Percentiles rank a stretch among this genome's conserved stretches.
Evolutionary conservation across 2,329 filamentous ascomycete genomes (phyloP).

Genomic region (Microcyclosporella mali): DNA sequence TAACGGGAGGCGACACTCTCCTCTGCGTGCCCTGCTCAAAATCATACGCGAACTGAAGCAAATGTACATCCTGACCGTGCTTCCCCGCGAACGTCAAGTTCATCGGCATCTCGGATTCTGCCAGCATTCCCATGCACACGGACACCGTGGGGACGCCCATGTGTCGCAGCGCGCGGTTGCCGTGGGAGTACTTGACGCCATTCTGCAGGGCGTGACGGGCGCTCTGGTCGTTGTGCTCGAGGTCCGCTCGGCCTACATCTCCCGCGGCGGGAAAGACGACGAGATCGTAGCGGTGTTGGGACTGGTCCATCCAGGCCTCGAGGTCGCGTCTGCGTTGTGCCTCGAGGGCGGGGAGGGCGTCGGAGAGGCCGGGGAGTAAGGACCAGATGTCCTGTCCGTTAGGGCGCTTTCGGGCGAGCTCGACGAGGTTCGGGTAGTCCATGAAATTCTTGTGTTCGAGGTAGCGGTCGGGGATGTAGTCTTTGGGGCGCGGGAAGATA

Average conservation of each 20-base stretch:
- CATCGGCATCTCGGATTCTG: constrained; percentile 45
- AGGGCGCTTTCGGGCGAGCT: constrained; percentile 23
- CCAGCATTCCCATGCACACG: constrained; percentile 49
- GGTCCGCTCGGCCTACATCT: constrained; percentile 46
- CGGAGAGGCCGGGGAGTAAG: constrained; percentile 36
- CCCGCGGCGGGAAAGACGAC: constrained; percentile 48
- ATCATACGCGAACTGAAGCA: constrained; percentile 26
- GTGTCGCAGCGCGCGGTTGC: constrained; percentile 49
- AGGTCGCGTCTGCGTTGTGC: constrained; percentile 44
- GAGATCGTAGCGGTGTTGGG: constrained; percentile 35
- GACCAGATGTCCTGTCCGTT: constrained; percentile 35
- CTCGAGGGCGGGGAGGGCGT: constrained; percentile 44
- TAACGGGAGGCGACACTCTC: constrained; percentile 22
- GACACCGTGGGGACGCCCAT: constrained; percentile 51
- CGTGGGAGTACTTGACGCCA: constrained; percentile 50
- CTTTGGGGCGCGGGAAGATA: constrained; percentile 34
- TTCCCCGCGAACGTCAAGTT: constrained; percentile 49
- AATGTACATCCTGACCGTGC: constrained; percentile 41
- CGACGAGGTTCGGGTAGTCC: constrained; percentile 33
- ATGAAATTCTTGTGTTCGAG: constrained; percentile 38
- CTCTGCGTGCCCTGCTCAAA: constrained; percentile 24
- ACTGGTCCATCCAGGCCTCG: constrained; percentile 46
- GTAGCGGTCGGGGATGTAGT: constrained; percentile 35
- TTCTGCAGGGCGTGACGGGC: constrained; percentile 41
- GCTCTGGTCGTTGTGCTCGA: constrained; percentile 36